Percentiles rank a stretch among this genome's conserved stretches.
Conservation (phyloP, 2,329 filamentous ascomycete genomes). For the Laburnicola sp. region DNA sequence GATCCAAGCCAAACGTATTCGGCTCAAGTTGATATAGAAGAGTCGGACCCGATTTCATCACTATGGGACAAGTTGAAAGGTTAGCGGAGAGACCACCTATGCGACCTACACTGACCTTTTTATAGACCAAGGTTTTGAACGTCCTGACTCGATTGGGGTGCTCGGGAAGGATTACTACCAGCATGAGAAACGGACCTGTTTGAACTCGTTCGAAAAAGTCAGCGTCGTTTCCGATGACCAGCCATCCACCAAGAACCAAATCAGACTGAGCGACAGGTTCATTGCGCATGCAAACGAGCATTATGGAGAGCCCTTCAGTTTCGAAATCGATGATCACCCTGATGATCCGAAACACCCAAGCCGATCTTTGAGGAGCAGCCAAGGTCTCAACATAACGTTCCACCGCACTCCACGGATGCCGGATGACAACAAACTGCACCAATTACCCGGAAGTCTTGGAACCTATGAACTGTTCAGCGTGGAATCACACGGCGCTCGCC, state of each 20-base stretch:
- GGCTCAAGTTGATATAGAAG: neutral
- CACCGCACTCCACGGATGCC: conserved; percentile 3
- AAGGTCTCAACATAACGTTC: conserved; percentile 3
- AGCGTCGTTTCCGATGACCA: conserved; percentile 1
- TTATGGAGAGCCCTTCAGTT: neutral
- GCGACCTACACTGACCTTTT: no score
- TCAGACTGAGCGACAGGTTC: conserved; percentile 1
- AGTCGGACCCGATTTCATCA: neutral
- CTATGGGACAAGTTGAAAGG: neutral
- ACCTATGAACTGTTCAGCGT: neutral
- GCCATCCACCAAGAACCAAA: neutral
- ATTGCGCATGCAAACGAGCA: neutral
- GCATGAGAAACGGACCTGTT: neutral
- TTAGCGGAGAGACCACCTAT: neutral
- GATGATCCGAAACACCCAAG: neutral
- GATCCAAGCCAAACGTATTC: neutral
- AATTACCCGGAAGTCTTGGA: conserved; percentile 5
- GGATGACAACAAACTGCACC: conserved; percentile 2
- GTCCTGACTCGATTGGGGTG: neutral
- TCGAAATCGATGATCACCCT: neutral
- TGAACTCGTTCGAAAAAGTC: neutral
- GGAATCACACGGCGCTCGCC: conserved; percentile 23
- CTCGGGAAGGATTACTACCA: neutral
- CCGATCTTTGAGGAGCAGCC: neutral
- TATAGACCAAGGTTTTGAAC: neutral